phyloP scores from a whole-genome alignment of 768 basidiomycete genomes.

The Russula virescens region DNA sequence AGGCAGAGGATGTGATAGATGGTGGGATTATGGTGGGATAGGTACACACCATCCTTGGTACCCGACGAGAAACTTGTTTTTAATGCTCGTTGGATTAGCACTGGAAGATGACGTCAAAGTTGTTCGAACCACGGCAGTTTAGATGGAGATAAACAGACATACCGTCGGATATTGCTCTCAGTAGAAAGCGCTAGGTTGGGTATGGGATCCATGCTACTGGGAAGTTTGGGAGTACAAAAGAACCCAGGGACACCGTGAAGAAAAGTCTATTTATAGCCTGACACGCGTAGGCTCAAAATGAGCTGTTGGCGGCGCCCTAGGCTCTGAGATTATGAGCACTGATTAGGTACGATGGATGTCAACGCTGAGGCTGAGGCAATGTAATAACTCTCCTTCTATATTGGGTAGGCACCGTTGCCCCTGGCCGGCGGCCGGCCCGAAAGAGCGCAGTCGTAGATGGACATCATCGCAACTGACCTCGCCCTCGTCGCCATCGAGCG shows the following conservation, averaged over 20 bases:
- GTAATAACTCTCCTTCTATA: no score
- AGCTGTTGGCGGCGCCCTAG: neutral
- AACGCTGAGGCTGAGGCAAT: no score
- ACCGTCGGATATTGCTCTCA: slow-evolving; percentile 22
- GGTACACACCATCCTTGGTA: slow-evolving; percentile 76
- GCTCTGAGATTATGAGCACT: no score
- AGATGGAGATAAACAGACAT: neutral
- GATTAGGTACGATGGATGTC: no score
- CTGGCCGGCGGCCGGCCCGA: no score
- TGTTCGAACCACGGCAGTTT: neutral
- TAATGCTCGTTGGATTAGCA: slow-evolving; percentile 69
- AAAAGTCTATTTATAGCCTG: neutral
- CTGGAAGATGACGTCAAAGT: slow-evolving; percentile 30
- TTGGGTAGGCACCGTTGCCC: neutral
- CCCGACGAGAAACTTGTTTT: slow-evolving; percentile 78
- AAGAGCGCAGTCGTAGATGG: no score
- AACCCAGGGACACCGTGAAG: neutral
- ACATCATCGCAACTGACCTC: slow-evolving; percentile 1
- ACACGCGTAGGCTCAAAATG: no score
- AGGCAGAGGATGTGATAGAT: neutral
- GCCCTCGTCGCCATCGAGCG: neutral
- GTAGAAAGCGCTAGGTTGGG: slow-evolving; percentile 17
- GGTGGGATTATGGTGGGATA: neutral
- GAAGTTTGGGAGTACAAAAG: neutral
- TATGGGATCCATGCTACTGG: neutral